These are phyloP conservation scores for Musa schizocarpa DNA, from an alignment of 176 grass and related monocot genomes.

Conservation along the genomic window DNA sequence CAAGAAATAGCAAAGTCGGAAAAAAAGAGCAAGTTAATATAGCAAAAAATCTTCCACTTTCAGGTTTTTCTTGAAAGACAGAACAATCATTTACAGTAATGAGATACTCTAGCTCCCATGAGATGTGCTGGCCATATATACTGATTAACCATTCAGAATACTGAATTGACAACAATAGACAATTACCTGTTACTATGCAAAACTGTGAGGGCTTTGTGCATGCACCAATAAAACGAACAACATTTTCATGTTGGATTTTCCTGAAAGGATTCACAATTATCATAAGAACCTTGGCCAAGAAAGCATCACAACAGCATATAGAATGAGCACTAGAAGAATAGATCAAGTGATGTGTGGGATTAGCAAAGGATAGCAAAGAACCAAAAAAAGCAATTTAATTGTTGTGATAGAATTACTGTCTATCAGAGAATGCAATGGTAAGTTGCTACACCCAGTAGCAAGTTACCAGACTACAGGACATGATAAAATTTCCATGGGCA, in stretches of 20 bases:
- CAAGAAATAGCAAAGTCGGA: no score
- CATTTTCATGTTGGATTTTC: slow-evolving; percentile 85
- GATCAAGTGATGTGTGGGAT: no score
- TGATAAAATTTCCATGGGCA: neutral
- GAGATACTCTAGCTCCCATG: neutral
- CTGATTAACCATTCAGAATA: neutral
- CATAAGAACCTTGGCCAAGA: no score
- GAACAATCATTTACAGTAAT: no score
- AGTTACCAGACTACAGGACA: neutral
- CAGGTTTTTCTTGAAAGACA: no score
- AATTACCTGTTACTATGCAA: slow-evolving; percentile 77
- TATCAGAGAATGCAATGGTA: neutral
- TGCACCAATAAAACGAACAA: slow-evolving; percentile 90
- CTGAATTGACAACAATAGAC: neutral
- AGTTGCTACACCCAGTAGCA: neutral
- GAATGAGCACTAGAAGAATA: no score
- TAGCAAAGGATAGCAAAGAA: no score
- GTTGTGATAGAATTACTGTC: no score
- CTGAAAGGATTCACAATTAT: slow-evolving; percentile 30
- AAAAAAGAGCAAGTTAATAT: no score
- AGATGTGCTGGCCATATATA: neutral
- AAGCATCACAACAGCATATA: no score
- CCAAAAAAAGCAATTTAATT: no score
- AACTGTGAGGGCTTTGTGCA: slow-evolving; percentile 80
- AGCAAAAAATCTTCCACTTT: no score